A percentile compares a stretch with the other conserved stretches of the same genome.
phyloP scores from a whole-genome alignment of 2,329 filamentous ascomycete species.

The Exophiala sideris region DNA sequence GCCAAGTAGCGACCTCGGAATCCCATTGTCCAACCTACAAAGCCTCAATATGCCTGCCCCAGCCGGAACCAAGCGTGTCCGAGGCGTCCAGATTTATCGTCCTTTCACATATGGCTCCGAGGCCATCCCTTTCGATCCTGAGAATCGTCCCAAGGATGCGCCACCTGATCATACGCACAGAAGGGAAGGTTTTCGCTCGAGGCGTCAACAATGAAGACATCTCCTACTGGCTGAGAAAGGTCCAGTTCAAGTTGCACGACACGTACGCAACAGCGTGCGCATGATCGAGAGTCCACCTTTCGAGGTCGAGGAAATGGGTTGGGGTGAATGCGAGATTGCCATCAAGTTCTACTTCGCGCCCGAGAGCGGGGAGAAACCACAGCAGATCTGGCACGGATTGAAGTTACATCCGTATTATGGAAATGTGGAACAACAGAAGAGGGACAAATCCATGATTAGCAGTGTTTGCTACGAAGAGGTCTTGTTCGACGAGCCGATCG shows the following conservation, averaged over 20 bases:
- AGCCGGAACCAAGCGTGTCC: slow-evolving; percentile 54
- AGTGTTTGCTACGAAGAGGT: slow-evolving; percentile 89
- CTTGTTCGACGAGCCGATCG: slow-evolving; percentile 94
- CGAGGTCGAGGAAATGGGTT: slow-evolving; percentile 85
- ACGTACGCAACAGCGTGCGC: slow-evolving; percentile 90
- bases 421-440: slow-evolving; percentile 70
- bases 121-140: slow-evolving; percentile 72
- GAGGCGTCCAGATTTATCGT: slow-evolving; percentile 46
- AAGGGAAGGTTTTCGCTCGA: slow-evolving; percentile 92
- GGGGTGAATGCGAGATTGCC: slow-evolving; percentile 97
- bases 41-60: slow-evolving; percentile 48
- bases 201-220: slow-evolving; percentile 87
- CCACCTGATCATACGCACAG: slow-evolving; percentile 90
- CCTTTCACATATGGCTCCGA: slow-evolving; percentile 72
- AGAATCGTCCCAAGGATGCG: slow-evolving; percentile 69
- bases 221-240: slow-evolving; percentile 92
- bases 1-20: no score
- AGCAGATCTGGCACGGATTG: slow-evolving; percentile 90
- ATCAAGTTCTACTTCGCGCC: slow-evolving; percentile 91
- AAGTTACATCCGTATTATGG: slow-evolving; percentile 84
- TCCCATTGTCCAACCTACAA: no score
- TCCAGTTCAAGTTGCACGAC: slow-evolving; percentile 98
- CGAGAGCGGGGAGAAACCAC: slow-evolving; percentile 85
- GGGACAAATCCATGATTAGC: slow-evolving; percentile 62
- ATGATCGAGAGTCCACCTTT: slow-evolving; percentile 81